phyloP scores from a whole-genome alignment of 1,284 basidiomycete species.

The Schizophyllum amplum region DNA sequence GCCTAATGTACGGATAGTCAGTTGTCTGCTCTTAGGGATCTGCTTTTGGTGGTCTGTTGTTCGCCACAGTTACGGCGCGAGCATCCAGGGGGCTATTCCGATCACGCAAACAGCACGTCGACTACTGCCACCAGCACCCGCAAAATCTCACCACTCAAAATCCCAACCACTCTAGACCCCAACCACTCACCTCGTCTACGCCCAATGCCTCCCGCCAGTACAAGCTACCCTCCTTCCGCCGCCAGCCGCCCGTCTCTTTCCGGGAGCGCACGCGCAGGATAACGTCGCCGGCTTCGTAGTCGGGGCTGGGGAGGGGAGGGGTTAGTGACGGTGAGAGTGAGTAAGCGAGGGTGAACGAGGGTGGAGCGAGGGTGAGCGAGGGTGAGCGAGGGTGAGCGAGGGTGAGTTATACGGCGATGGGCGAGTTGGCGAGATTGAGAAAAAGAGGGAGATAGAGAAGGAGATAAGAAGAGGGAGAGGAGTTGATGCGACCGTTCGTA shows the following conservation, averaged over 20 bases:
- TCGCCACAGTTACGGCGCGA: too few species aligned
- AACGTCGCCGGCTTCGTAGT: constrained; percentile 90
- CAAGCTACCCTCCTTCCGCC: constrained; percentile 80
- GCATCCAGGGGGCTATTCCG: too few species aligned
- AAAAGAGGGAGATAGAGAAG: too few species aligned
- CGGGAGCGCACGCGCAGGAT: constrained; percentile 74
- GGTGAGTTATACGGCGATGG: too few species aligned
- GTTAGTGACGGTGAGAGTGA: background rate
- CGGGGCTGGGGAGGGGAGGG: constrained; percentile 41
- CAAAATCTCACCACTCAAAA: constrained; percentile 3
- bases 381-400: too few species aligned
- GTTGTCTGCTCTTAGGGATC: too few species aligned
- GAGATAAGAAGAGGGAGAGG: too few species aligned
- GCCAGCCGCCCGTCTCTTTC: constrained; percentile 72
- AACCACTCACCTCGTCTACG: constrained; percentile 70
- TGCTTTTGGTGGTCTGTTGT: too few species aligned
- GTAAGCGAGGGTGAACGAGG: background rate
- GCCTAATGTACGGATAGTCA: constrained; percentile 50
- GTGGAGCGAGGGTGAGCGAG: background rate
- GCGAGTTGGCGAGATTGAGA: too few species aligned
- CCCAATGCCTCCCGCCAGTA: constrained; percentile 89
- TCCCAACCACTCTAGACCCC: constrained; percentile 1
- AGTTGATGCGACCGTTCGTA: too few species aligned
- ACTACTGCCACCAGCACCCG: too few species aligned
- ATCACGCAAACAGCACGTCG: too few species aligned